phyloP scores from a whole-genome alignment of 2,329 filamentous ascomycete genomes.

The Sclerotinia nivalis region DNA sequence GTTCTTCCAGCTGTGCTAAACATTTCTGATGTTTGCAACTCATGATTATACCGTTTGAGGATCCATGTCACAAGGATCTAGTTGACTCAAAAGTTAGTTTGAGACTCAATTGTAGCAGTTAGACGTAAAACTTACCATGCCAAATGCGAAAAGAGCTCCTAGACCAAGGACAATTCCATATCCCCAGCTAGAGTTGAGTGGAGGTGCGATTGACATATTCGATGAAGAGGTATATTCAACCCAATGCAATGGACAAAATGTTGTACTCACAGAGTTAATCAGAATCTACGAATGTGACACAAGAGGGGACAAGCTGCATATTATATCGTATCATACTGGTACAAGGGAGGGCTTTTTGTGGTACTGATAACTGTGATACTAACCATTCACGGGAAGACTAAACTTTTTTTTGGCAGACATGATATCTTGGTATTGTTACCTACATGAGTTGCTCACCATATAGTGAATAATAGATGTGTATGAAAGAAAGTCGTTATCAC shows the following conservation, averaged over 20 bases:
- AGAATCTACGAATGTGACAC: slow-evolving; percentile 3
- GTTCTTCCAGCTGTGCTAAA: slow-evolving; percentile 87
- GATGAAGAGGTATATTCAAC: not conserved
- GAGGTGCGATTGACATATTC: slow-evolving; percentile 40
- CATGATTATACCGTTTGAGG: slow-evolving; percentile 61
- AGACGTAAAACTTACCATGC: slow-evolving; percentile 52
- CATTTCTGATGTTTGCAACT: slow-evolving; percentile 88
- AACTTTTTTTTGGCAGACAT: not conserved
- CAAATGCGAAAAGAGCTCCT: slow-evolving; percentile 62
- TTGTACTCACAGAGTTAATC: not conserved
- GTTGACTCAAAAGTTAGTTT: not conserved
- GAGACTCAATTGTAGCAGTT: not conserved
- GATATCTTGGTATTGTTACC: not conserved
- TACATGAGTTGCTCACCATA: not conserved
- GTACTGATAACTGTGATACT: slow-evolving; percentile 12
- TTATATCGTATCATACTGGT: slow-evolving; percentile 8
- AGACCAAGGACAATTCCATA: slow-evolving; percentile 64
- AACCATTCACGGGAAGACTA: not conserved
- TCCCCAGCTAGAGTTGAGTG: slow-evolving; percentile 50
- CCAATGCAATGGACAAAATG: slow-evolving; percentile 1
- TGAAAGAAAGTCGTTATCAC: not conserved
- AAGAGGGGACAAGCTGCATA: slow-evolving; percentile 6
- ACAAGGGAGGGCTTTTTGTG: not conserved
- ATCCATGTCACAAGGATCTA: slow-evolving; percentile 42
- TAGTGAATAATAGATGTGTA: slow-evolving; percentile 3